A percentile compares a stretch with the other conserved stretches of the same genome.
phyloP scores from a whole-genome alignment of 495 filamentous ascomycete species.

The Tuber umbilicatum region DNA sequence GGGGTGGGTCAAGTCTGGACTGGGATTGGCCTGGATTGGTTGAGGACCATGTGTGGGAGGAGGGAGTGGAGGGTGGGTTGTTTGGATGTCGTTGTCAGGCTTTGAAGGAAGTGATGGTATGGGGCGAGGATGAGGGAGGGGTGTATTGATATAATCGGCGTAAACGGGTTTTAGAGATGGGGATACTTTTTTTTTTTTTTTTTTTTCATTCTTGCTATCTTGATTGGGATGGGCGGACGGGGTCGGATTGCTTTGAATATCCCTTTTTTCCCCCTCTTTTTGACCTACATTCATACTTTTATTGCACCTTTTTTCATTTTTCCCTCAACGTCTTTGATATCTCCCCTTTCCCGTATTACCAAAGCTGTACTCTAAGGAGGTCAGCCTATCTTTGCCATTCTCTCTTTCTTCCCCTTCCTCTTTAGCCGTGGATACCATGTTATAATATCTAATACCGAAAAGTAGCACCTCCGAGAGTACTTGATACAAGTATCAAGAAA shows the following conservation, averaged over 20 bases:
- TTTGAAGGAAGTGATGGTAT: conserved; percentile 45
- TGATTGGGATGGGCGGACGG: not conserved
- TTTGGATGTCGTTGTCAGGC: conserved; percentile 69
- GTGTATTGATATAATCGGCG: conserved; percentile 29
- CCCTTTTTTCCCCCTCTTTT: not conserved
- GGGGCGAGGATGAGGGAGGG: conserved; percentile 6
- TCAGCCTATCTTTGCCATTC: not conserved
- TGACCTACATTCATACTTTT: not conserved
- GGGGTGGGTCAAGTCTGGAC: conserved; percentile 54
- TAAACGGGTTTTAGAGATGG: conserved; percentile 29
- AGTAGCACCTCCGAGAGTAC: not conserved
- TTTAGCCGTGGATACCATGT: not conserved
- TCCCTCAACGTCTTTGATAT: not conserved
- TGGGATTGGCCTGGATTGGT: conserved; percentile 74
- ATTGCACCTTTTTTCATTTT: not conserved
- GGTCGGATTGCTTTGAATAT: not conserved
- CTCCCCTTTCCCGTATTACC: not conserved
- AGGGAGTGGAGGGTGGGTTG: conserved; percentile 79
- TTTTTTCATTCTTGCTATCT: not conserved
- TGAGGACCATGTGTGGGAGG: conserved; percentile 64
- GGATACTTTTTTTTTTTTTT: not conserved
- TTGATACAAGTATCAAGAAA: not conserved
- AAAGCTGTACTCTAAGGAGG: not conserved
- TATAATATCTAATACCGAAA: not conserved
- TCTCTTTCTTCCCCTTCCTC: not conserved